Evolutionary conservation across 345 rosid species (phyloP).

Genomic region (Populus ilicifolia): DNA sequence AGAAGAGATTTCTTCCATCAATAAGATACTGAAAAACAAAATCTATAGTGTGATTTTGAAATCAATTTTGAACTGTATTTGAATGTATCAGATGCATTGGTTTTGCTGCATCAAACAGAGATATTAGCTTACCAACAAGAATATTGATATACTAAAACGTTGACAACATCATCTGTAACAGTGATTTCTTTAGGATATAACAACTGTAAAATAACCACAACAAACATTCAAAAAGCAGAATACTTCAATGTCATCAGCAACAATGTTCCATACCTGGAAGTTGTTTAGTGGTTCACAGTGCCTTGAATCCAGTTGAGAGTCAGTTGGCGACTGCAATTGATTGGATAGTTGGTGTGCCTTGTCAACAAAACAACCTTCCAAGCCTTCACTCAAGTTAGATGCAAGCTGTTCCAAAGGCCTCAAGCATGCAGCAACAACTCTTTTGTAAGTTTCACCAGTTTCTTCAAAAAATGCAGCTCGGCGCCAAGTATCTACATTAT

Average conservation of each 20-base stretch:
- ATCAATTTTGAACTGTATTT: not conserved
- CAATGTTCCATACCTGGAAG: constrained; percentile 57
- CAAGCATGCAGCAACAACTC: constrained; percentile 67
- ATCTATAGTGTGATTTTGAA: not conserved
- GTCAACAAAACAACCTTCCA: constrained; percentile 49
- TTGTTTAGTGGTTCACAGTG: constrained; percentile 49
- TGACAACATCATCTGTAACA: not conserved
- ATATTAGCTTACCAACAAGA: not conserved
- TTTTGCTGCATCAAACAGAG: not conserved
- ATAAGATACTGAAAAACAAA: not conserved
- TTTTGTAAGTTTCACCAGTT: constrained; percentile 84
- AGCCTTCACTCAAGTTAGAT: constrained; percentile 47
- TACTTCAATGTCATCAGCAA: not conserved
- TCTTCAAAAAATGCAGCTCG: constrained; percentile 96
- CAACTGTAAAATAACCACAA: not conserved
- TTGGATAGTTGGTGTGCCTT: constrained; percentile 39
- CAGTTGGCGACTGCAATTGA: constrained; percentile 44
- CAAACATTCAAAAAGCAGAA: not conserved
- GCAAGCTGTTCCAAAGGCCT: constrained; percentile 80
- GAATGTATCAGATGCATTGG: not conserved
- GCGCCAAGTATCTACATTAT: constrained; percentile 88
- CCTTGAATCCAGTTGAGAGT: constrained; percentile 43
- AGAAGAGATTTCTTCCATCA: not conserved
- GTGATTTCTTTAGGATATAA: not conserved
- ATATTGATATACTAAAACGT: not conserved